A percentile compares a stretch with the other conserved stretches of the same genome.
These are phyloP conservation scores for Apiospora sp. DNA, from an alignment of 2,329 filamentous ascomycete species.

Conservation along the genomic window DNA sequence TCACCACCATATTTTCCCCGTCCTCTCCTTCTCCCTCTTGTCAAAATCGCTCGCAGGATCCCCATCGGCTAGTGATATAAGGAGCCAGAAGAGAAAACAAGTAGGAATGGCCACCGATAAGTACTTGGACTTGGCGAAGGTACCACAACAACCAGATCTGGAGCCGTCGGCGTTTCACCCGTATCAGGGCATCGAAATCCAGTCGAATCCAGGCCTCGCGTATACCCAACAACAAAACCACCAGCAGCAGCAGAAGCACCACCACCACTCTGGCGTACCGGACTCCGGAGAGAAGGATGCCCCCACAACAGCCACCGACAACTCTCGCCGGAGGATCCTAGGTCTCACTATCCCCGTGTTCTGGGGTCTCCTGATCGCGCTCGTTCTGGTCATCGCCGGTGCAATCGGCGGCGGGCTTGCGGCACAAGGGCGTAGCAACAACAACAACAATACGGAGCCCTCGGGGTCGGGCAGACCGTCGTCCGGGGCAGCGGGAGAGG, in stretches of 20 bases:
- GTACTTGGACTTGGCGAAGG: too few relatives aligned
- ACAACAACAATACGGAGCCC: not conserved
- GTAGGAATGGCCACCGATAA: not conserved
- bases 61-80: too few relatives aligned
- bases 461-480: too few relatives aligned
- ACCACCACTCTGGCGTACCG: not conserved
- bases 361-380: slow-evolving; percentile 34
- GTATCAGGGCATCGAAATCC: not conserved
- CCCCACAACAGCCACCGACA: not conserved
- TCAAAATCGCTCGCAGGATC: too few relatives aligned
- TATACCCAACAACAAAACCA: too few relatives aligned
- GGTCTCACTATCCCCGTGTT: slow-evolving; percentile 37
- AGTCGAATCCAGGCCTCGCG: not conserved
- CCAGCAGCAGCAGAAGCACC: too few relatives aligned
- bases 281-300: too few relatives aligned
- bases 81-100: not conserved
- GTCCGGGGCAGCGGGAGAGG: not conserved
- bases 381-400: slow-evolving; percentile 36
- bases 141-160: not conserved
- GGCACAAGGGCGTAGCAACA: not conserved
- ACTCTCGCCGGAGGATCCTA: slow-evolving; percentile 27
- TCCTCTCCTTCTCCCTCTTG: too few relatives aligned
- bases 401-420: slow-evolving; percentile 27
- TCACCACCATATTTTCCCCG: too few relatives aligned
- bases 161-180: not conserved